Evolutionary conservation across 345 rosid species (phyloP), one percentile per base, ranked within the genome.

Genomic region (Zanthoxylum bungeanum): DNA sequence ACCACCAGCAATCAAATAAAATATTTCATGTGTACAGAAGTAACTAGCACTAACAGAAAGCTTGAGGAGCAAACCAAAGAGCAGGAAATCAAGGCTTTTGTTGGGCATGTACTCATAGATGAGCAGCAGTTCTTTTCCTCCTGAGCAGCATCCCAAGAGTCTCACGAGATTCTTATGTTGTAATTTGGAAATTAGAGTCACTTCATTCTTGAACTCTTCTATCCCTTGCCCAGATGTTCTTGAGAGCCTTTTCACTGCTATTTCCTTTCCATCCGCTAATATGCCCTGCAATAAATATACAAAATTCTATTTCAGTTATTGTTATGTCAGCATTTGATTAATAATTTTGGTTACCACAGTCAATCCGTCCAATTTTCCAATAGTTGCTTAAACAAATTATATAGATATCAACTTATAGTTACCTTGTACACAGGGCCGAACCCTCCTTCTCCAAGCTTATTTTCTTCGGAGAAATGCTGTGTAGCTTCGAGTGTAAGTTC

Each of bases 381-480:
- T n/a, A n/a, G n/a, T n/a, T n/a, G n/a, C n/a, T n/a, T n/a, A n/a
- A n/a, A n/a, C n/a, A n/a, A n/a, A n/a, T n/a, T n/a, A n/a, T n/a
- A n/a, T n/a, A n/a, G n/a, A n/a, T n/a, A n/a, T n/a, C n/a, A n/a
- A n/a, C n/a, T n/a, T n/a, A n/a, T 14, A 53, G 8, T 44, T 73
- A 76, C 83, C 85, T 78, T 80, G 76, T 76, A 80, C 2, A 80
- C 83, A 0, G 83, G 70, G 24, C 84, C 87, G 49, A 78, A 83
- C 4, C 87, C 83, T 0, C 87, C 87, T 78, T 80, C 77, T 53
- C 84, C 87, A 22, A 83, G 87, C 50, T 80, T 80, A 68, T 73
- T 67, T 47, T 68, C 72, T 11, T 51, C 7, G 21, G 69, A 57
- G 56, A 81, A 79, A n/a, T 71, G 46, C 0, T 69, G 25, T 10